Base-by-base conservation (phyloP, 1,284 basidiomycete species). In the Uromyces viciae-fabae region DNA sequence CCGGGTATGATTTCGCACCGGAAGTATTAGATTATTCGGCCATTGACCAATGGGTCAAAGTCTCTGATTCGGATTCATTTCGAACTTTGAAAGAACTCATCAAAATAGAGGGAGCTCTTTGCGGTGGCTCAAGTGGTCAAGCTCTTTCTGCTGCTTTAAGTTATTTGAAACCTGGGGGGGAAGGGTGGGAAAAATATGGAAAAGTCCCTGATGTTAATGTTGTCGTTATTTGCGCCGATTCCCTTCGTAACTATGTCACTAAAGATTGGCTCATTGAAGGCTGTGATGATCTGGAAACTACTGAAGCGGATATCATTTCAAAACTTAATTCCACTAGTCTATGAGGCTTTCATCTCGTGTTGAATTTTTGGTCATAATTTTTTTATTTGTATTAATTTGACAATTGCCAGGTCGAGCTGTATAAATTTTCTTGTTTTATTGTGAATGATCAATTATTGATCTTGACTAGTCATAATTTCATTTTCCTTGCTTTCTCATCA, bases 231-330 rank as follows among this genome's bases (percentile, higher is more conserved):
- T 87, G 97, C 58, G 91, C 96, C 36, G 96, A 99, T 85, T 93
- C 94, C 93, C 91, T 98, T 81, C 90, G 95, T 82, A 98, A 98
- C 86, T 98, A 98, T 86, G 96, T 98, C 90, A 93, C 92, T 87
- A 97, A 96, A 85, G 84, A 84, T 17, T 87, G 86, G 86, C 83
- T 87, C 56, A 71, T 84, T 28, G 83, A 83, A 49, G 83, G 82
- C 38, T 40, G 64, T 49, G 82, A 75, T n/a, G 31, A 46, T 43
- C 60, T 56, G 28, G 77, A 72, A 72, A 80, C 77, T 28, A 80
- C 66, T 43, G 77, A 80, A 49, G 66, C 66, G 22, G 77, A 38
- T 19, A 62, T 75, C 43, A 2, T 75, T 25, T 43, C 71, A 36
- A 22, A 56, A 73, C 36, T 28, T 54, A 36, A 56, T 49, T 11